Base-by-base conservation (phyloP, 192 early-diverging fungal genomes). In the Mortierella alpina region DNA sequence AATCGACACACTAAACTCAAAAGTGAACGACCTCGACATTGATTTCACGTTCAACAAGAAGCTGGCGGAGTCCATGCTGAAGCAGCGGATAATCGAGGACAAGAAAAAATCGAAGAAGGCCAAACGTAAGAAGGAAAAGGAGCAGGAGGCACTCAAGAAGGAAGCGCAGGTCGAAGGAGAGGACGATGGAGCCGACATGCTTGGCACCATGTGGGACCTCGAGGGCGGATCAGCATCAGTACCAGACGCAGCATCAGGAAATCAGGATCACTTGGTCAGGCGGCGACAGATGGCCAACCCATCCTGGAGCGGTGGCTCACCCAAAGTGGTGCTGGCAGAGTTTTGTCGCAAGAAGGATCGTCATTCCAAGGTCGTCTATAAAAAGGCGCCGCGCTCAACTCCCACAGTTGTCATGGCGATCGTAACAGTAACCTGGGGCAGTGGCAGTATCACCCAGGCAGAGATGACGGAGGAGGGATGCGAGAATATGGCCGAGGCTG, bases 21-120 rank as follows among this genome's bases (percentile, higher is more conserved):
- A 70, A 50, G 17, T 85, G 46, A 61, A 72, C 46, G 74, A 75
- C 12, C 56, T 85, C 23, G 87, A 86, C 46, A 52, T 69, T 13
- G 84, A 86, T 52, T 83, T 82, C 59, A 72, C 84, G 0, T 86
- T 82, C 50, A 66, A 84, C 46, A 82, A 82, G 20, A 68, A 69
- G 52, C 47, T 80, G 41, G 71, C 82, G 5, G 68, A 86, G 3
- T 49, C 64, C 8, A 45, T 82, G 62, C 64, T 75, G 54, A 80
- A 79, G 23, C 62, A 81, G 23, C 41, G 54, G 10, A 22, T 68
- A 20, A 70, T 59, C 41, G 74, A 76, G 12, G 70, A 78, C 31
- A 73, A 74, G 63, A 66, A 80, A 9, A 63, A 71, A 12, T 59
- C 52, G 11, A 74, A 84, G 51, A 70, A 69, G 14, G 57, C 56